Base-by-base conservation (phyloP, 495 filamentous ascomycete genomes). In the Geopyxis carbonaria region DNA sequence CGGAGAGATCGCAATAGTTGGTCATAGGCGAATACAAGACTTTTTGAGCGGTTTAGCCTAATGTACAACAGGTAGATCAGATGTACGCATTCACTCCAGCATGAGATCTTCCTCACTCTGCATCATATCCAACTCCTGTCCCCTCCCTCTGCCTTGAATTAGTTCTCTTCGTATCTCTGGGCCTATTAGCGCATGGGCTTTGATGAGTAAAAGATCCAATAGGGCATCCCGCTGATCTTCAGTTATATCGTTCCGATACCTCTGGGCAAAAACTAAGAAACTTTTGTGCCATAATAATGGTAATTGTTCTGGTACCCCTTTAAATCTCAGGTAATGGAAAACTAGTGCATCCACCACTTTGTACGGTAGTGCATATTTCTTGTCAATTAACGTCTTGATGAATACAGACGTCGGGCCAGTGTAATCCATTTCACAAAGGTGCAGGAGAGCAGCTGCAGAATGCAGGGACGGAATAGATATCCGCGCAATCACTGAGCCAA, bases 291-390 rank as follows among this genome's bases (percentile, higher is more conserved):
- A 93, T 29, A 93, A 68, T 3, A 93, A 80, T 0, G 85, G 84
- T 27, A 92, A 58, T 7, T 60, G 57, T 10, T 61, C 57, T 20
- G 70, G 62, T 2, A 62, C 62, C 22, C 64, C 72, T 24, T 79
- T 72, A 62, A 94, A 94, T 13, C 89, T 76, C 46, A 93, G 58
- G 58, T 94, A 97, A 60, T 95, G 86, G 61, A 94, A 95, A 11
- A 95, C 91, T 4, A 95, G 64, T 16, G 84, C 76, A 49, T 97
- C 89, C 14, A 97, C 74, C 18, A 91, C 87, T 58, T 92, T 85
- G 63, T 79, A 93, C 22, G 89, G 89, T 15, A 97, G 66, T 1
- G 89, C 89, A 48, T 99, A 95, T 51, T 84, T 83, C 69, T 99
- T 99, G 61, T 95, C 86, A 8, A 99, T 63, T 37, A 99, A 72